Conservation (phyloP, 495 filamentous ascomycete genomes). For the Antarctomyces pellizariae region DNA sequence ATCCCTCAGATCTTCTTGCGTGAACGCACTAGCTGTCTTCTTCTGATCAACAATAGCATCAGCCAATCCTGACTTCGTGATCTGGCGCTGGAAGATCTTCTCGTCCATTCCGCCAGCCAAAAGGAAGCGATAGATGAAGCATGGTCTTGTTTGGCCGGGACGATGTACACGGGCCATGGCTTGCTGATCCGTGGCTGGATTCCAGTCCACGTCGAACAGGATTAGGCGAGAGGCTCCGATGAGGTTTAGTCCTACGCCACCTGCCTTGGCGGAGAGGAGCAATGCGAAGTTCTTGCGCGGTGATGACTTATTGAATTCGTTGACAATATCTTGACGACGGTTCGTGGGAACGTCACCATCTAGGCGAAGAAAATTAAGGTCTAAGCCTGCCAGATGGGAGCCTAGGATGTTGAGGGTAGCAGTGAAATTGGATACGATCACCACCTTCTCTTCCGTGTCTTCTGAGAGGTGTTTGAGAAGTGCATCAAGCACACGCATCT, state of each 20-base stretch:
- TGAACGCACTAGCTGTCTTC: slow-evolving; percentile 33
- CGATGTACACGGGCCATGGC: slow-evolving; percentile 74
- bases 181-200: slow-evolving; percentile 57
- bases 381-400: slow-evolving; percentile 35
- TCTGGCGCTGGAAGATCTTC: slow-evolving; percentile 67
- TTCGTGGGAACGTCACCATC: slow-evolving; percentile 45
- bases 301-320: slow-evolving; percentile 48
- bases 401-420: slow-evolving; percentile 50
- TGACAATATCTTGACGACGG: slow-evolving; percentile 52
- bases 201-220: slow-evolving; percentile 70
- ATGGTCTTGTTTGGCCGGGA: slow-evolving; percentile 48
- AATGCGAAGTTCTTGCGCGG: slow-evolving; percentile 42
- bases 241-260: slow-evolving; percentile 54
- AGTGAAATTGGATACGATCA: slow-evolving; percentile 67
- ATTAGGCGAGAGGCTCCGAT: slow-evolving; percentile 55
- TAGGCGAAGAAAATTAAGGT: slow-evolving; percentile 43
- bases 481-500: slow-evolving; percentile 48
- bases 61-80: slow-evolving; percentile 40
- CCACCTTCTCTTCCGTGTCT: slow-evolving; percentile 46
- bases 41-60: slow-evolving; percentile 26
- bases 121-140: slow-evolving; percentile 52
- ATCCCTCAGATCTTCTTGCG: slow-evolving; percentile 42
- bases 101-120: slow-evolving; percentile 55
- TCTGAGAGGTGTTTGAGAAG: slow-evolving; percentile 37
- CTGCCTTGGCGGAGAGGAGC: slow-evolving; percentile 57